These are phyloP conservation scores for Colletotrichum costaricense DNA, from an alignment of 2,329 filamentous ascomycete genomes.

Conservation along the genomic window DNA sequence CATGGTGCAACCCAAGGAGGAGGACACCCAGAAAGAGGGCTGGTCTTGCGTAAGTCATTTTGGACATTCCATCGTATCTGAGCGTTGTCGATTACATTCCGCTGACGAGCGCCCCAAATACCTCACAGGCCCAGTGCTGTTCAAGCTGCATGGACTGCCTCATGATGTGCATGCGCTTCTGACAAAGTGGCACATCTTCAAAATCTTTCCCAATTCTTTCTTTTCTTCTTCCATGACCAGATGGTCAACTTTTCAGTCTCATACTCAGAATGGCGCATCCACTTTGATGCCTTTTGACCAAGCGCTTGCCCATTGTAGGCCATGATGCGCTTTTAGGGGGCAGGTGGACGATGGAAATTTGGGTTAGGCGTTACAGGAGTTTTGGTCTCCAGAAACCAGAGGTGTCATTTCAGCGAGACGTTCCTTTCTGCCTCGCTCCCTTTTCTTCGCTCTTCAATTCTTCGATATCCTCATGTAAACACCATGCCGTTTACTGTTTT, in stretches of 20 bases:
- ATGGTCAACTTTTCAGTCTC: background rate
- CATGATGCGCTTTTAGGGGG: background rate
- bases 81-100: background rate
- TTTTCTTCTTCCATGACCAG: background rate
- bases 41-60: conserved; percentile 9
- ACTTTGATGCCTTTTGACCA: background rate
- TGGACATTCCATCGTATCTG: background rate
- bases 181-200: background rate
- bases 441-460: background rate
- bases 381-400: background rate
- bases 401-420: background rate
- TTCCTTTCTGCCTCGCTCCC: background rate
- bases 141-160: conserved; percentile 15
- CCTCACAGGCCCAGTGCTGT: background rate
- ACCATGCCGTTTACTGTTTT: background rate
- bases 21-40: background rate
- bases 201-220: background rate
- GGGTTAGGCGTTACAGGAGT: background rate
- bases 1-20: background rate
- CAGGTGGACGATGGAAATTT: background rate
- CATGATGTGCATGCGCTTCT: conserved; percentile 6
- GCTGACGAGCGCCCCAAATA: background rate
- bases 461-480: background rate
- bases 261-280: background rate
- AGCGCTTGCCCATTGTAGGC: background rate